Base-by-base conservation (phyloP, 75 land plant species). In the Gnetum montanum region DNA sequence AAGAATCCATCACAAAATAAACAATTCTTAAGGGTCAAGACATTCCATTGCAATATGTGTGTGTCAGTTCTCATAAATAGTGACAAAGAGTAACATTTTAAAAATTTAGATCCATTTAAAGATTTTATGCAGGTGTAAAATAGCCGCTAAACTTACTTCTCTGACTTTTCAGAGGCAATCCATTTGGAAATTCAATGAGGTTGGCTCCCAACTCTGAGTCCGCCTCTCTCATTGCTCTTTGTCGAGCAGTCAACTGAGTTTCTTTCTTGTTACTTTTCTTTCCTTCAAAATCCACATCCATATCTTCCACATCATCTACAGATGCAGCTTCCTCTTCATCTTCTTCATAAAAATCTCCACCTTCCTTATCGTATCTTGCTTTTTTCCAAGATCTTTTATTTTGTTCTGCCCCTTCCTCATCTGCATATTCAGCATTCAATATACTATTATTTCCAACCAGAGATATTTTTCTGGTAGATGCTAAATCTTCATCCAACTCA, bases 101-200 rank as follows among this genome's bases (percentile, higher is more conserved):
- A 16, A 41, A 41, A 41, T 41, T 13, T 3, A n/a, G n/a, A 41
- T 15, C 12, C 4, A 41, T 3, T 1, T 41, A 41, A 3, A 41
- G 16, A 41, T 41, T 41, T 15, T 15, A 15, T 41, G 16, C 2
- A 53, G 20, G 22, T 8, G 34, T 30, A 33, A 20, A 33, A 0
- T 10, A 2, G 7, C 47, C 8, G 16, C 12, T 22, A 20, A 46
- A 46, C 76, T 50, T 50, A 85, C 89, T 85, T 74, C 67, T 70
- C 45, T 75, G 60, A 29, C 78, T 70, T 31, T 70, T 77, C 34
- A 74, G 73, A 19, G 81, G 80, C 43, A 89, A 61, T 20, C 96
- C 96, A 54, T 82, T 63, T 24, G 98, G 90, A 57, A 84, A 93
- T 57, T 89, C 90, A 19, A 91, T 67, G 29, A 69, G 18, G 70